Evolutionary conservation across 1,284 basidiomycete species (phyloP), one percentile per base, ranked within the genome.

Genomic region (Chalciporus sp.): DNA sequence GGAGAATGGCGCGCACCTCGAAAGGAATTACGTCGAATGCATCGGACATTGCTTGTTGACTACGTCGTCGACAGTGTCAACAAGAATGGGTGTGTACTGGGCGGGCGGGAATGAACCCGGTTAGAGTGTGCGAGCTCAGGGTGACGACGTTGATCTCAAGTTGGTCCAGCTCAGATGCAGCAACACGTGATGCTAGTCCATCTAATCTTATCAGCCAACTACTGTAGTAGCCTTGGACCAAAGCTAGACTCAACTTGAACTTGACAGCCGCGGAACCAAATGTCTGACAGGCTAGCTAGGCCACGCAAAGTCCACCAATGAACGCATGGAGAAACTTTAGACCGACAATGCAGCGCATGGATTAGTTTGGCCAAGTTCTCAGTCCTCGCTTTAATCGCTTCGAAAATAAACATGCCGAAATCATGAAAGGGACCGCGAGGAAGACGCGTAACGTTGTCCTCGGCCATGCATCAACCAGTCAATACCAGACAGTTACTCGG

Each of bases 11-110:
- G 73, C 82, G 61, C 51, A 90, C 90, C 71, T 86, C 83, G 73
- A 78, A 89, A 29, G 90, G 90, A 64, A 93, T 90, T 61, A 91
- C 83, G 77, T 93, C 91, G 68, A 92, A 92, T 52, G 90, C 85
- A 68, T 86, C 83, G 42, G 80, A 80, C 67, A 69, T 69, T 42
- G 47, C 11, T 11, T 42, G 29, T 14, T 17, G 42, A 40, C 17
- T 39, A 31, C 31, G 39, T n/a, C 19, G 29, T 23, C 9, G 23
- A 20, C 8, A 35, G 11, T 39, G 27, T 26, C 20, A 27, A 39
- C 27, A 43, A 48, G 37, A 12, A 41, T 12, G 51, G 53, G 42
- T 33, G 55, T 37, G 28, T 23, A 45, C 23, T 42, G 44, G 20
- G 44, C n/a, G 37, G 37, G 37, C 37, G 17, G 35, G n/a, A 17